Evolutionary conservation across 208 protist species (phyloP).

Genomic region (Acanthamoeba royreba): DNA sequence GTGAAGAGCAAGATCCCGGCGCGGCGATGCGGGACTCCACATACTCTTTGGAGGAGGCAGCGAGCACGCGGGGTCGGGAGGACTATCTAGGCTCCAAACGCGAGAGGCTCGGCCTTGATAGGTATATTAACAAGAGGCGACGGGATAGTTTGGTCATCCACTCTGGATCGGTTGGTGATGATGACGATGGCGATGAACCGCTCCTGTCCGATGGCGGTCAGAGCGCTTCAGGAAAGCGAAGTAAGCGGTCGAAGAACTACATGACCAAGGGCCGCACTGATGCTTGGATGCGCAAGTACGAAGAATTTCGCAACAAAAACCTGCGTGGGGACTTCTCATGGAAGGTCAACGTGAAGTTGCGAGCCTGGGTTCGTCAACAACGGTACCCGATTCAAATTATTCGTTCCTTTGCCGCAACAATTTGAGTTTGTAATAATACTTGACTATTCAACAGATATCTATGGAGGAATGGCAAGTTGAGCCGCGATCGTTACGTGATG

Average conservation of each 20-base stretch:
- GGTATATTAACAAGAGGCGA: neutral
- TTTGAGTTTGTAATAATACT: too few species aligned
- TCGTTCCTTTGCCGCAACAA: neutral
- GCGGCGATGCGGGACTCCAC: neutral
- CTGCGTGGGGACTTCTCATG: conserved; percentile 17
- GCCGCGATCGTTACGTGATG: neutral
- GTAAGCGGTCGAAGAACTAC: neutral
- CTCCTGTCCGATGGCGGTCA: neutral
- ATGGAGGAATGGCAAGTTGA: neutral
- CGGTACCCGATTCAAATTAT: neutral
- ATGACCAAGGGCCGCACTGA: conserved; percentile 19
- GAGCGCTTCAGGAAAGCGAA: neutral
- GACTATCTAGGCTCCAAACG: neutral
- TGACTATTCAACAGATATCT: neutral
- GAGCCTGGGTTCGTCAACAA: neutral
- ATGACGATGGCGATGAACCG: neutral
- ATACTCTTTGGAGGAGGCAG: neutral
- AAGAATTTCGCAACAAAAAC: conserved; percentile 30
- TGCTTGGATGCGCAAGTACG: conserved; percentile 32
- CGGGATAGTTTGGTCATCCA: neutral
- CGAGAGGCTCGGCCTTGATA: neutral
- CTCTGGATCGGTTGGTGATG: neutral
- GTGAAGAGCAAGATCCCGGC: neutral
- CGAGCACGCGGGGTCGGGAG: neutral
- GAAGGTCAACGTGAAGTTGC: neutral